phyloP scores from a whole-genome alignment of 2,329 filamentous ascomycete genomes.

The Xylariales sp. region DNA sequence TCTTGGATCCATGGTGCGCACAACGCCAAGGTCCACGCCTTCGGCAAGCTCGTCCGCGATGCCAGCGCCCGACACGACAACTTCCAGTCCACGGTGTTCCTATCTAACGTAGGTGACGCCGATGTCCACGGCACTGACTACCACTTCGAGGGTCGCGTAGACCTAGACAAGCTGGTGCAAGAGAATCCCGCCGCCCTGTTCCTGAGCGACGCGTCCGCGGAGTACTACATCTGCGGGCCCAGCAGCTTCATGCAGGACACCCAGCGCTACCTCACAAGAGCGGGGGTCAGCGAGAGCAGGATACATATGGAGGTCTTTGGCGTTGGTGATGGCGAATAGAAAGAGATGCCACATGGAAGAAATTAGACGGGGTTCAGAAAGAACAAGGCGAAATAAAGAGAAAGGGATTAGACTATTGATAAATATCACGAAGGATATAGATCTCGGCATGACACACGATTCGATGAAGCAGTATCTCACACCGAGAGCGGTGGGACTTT shows the following conservation, averaged over 20 bases:
- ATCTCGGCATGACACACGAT: too few relatives aligned
- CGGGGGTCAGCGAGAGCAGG: constrained; percentile 53
- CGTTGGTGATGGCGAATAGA: constrained; percentile 40
- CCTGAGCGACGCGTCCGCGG: constrained; percentile 45
- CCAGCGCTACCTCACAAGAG: constrained; percentile 43
- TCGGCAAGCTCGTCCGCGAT: constrained; percentile 42
- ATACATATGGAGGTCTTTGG: constrained; percentile 66
- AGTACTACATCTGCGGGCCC: constrained; percentile 72
- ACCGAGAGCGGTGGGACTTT: too few relatives aligned
- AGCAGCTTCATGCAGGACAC: constrained; percentile 63
- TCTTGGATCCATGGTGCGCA: constrained; percentile 61
- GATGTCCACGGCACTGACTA: constrained; percentile 52
- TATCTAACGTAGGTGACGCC: constrained; percentile 40
- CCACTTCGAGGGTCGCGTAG: constrained; percentile 52
- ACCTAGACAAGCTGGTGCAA: constrained; percentile 50
- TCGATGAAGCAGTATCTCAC: too few relatives aligned
- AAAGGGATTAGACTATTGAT: too few relatives aligned
- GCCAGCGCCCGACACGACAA: constrained; percentile 38
- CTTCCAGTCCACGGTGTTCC: constrained; percentile 53
- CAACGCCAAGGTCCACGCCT: constrained; percentile 47
- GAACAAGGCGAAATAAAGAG: not conserved
- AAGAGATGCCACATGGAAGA: not conserved
- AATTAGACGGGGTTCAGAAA: not conserved
- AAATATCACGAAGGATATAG: too few relatives aligned
- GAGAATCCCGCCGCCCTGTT: constrained; percentile 51